Base-by-base conservation (phyloP, 257 asterid species). In the Capsicum chinense region DNA sequence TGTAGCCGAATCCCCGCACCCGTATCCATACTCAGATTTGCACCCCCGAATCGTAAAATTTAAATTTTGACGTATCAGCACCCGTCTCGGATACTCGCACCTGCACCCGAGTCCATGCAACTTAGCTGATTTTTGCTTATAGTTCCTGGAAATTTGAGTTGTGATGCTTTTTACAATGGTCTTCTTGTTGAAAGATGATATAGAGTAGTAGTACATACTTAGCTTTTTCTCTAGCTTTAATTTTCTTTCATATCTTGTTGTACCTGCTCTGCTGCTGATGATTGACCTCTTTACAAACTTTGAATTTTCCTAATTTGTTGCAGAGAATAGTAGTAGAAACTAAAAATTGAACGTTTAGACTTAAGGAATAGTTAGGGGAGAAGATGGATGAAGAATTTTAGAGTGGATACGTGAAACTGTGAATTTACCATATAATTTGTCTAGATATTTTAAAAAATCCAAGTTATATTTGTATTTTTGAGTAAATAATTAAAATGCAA, bases 361-460 rank as follows among this genome's bases (percentile, higher is more conserved):
- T 21, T 52, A 2, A 21, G 47, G 62, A 50, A 50, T 52, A 76
- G 62, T 76, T 19, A 50, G 10, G 54, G 78, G 17, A 9, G 16
- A 71, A 71, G 57, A 47, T 47, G 58, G 56, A 71, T 26, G 70
- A 21, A 21, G 68, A 63, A 15, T 71, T 71, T 71, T 71, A 37
- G 57, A 71, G 79, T n/a, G 79, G 57, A 47, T 26, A n/a, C 10
- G 79, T 42, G 79, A 70, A 42, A 26, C 15, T 64, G 17, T 35
- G 76, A 33, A 47, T 47, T n/a, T 71, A 47, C 57, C 17, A 1
- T 10, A 9, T 17, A 71, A 50, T 74, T 74, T 50, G 14, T 12
- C 62, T 74, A 50, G 14, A 50, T 48, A 6, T 16, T 67, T 37
- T 33, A 15, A 7, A 11, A 39, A 39, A 74, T 73, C 63, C 63